Evolutionary conservation across 495 filamentous ascomycete species (phyloP).

Genomic region (Hypoxylon perforatum): DNA sequence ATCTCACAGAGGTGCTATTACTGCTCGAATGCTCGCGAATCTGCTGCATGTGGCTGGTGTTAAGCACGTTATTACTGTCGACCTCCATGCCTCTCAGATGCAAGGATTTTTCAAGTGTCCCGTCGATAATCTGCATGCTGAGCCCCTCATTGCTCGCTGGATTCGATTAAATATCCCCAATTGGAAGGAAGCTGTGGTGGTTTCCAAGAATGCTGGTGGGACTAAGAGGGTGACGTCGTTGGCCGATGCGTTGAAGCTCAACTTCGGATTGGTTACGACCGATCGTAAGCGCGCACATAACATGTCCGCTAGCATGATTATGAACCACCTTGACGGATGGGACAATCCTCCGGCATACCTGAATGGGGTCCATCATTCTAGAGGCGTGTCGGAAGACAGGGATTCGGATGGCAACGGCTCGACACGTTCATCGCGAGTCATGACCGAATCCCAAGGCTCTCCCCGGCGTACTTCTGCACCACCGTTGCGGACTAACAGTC

Average conservation of each 20-base stretch:
- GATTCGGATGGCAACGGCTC: constrained; percentile 39
- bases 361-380: constrained; percentile 40
- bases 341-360: constrained; percentile 39
- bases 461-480: constrained; percentile 51
- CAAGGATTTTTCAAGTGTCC: constrained; percentile 99
- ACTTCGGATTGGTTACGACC: constrained; percentile 96
- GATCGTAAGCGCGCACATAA: constrained; percentile 77
- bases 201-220: constrained; percentile 97
- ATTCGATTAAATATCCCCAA: constrained; percentile 85
- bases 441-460: constrained; percentile 53
- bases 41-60: constrained; percentile 92
- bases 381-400: constrained; percentile 38
- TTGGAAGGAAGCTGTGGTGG: constrained; percentile 93
- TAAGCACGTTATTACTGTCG: constrained; percentile 96
- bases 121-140: constrained; percentile 96
- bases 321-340: constrained; percentile 61
- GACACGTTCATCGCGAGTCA: constrained; percentile 37
- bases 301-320: constrained; percentile 76
- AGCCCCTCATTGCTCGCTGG: constrained; percentile 96
- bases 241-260: constrained; percentile 94
- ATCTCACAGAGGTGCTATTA: constrained; percentile 94
- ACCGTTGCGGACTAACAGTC: constrained; percentile 40
- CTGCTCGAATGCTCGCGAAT: constrained; percentile 96
- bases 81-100: constrained; percentile 97
- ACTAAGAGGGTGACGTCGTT: constrained; percentile 97